A percentile compares a stretch with the other conserved stretches of the same genome.
Evolutionary conservation across 345 rosid genomes (phyloP).

Genomic region (Eucalyptus polybractea): DNA sequence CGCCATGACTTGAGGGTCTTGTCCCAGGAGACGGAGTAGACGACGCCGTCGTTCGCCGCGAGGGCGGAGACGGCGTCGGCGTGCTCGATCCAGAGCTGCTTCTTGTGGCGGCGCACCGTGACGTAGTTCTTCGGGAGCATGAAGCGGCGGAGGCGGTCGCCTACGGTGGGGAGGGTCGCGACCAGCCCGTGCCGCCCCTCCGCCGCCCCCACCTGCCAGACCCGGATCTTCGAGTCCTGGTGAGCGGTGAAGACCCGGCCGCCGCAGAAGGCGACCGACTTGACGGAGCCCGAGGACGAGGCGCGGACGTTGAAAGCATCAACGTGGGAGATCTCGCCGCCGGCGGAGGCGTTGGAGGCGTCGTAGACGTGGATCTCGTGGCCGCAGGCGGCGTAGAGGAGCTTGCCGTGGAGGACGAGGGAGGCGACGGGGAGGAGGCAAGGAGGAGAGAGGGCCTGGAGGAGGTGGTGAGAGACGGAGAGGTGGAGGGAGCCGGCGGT

Average conservation of each 20-base stretch:
- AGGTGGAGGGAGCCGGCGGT: constrained; percentile 19
- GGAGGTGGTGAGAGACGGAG: constrained; percentile 21
- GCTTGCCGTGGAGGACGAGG: constrained; percentile 40
- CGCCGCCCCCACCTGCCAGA: constrained; percentile 42
- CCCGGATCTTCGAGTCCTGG: constrained; percentile 81
- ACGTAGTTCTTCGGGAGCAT: constrained; percentile 75
- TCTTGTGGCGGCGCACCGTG: constrained; percentile 60
- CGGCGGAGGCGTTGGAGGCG: constrained; percentile 13
- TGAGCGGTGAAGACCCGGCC: constrained; percentile 59
- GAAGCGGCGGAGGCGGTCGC: constrained; percentile 70
- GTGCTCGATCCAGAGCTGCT: constrained; percentile 75
- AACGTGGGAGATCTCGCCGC: constrained; percentile 19
- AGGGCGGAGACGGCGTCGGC: constrained; percentile 86
- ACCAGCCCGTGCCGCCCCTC: constrained; percentile 22
- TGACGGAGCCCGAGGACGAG: constrained; percentile 58
- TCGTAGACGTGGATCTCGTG: constrained; percentile 67
- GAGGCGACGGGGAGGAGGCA: constrained; percentile 39
- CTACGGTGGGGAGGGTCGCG: constrained; percentile 57
- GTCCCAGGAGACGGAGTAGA: constrained; percentile 93
- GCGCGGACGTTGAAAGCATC: constrained; percentile 31
- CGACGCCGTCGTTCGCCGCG: constrained; percentile 36
- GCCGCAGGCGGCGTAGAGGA: constrained; percentile 51
- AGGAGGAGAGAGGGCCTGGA: constrained; percentile 24
- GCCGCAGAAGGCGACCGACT: constrained; percentile 40
- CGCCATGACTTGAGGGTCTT: constrained; percentile 68